These are phyloP conservation scores for Diaporthe sp. DNA, from an alignment of 2,329 filamentous ascomycete species.

Conservation along the genomic window DNA sequence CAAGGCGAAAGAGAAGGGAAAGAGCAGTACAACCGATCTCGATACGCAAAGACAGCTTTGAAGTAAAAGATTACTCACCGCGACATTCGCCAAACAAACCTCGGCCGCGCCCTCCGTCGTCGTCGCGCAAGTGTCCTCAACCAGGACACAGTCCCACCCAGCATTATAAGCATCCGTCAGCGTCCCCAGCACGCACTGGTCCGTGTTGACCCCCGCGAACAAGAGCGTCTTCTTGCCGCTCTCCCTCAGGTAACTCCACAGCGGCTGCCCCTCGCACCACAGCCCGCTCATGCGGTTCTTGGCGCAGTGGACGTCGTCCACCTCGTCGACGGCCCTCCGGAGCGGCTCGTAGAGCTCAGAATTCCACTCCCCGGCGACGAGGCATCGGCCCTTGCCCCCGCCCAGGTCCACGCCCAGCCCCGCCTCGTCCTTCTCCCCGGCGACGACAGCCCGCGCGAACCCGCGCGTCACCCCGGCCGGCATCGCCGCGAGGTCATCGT, in stretches of 20 bases:
- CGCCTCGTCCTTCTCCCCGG: constrained; percentile 32
- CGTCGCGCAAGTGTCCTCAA: constrained; percentile 69
- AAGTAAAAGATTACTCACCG: constrained; percentile 48
- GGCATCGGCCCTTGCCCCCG: constrained; percentile 55
- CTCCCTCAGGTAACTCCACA: constrained; percentile 55
- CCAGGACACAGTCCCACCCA: constrained; percentile 68
- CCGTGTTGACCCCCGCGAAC: constrained; percentile 72
- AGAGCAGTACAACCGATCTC: not conserved
- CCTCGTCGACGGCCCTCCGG: constrained; percentile 49
- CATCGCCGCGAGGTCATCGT: constrained; percentile 63
- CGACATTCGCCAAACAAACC: constrained; percentile 52
- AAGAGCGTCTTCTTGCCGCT: constrained; percentile 62
- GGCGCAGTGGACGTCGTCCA: constrained; percentile 63
- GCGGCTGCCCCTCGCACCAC: constrained; percentile 60
- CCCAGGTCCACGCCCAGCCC: constrained; percentile 64
- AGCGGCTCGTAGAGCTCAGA: constrained; percentile 63
- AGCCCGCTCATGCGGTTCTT: constrained; percentile 73
- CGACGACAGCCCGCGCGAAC: constrained; percentile 59
- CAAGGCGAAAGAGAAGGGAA: not conserved
- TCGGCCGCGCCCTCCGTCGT: constrained; percentile 56
- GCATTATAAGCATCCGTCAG: constrained; percentile 67
- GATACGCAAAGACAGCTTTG: not conserved
- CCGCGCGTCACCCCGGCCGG: constrained; percentile 62
- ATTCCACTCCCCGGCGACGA: constrained; percentile 71
- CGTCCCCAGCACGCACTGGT: constrained; percentile 71